Conservation (phyloP, 164 flowering plant genomes). For the Annona squamosa region DNA sequence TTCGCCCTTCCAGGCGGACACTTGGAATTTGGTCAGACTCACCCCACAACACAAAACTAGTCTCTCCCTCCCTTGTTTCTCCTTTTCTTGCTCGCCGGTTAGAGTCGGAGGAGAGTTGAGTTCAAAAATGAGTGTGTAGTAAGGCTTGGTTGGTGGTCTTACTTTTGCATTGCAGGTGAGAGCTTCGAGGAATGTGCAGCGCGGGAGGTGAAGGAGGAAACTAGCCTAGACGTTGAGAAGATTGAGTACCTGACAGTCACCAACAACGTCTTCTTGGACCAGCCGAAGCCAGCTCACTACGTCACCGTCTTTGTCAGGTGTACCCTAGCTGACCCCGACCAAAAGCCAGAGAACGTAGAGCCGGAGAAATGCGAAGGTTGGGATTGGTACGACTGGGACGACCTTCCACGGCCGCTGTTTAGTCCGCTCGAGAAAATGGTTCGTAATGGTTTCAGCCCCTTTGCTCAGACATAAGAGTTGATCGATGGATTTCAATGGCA, state of each 20-base stretch:
- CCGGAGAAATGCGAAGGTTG: slow-evolving; percentile 81
- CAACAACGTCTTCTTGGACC: slow-evolving; percentile 45
- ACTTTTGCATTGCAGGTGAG: slow-evolving; percentile 44
- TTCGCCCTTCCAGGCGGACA: slow-evolving; percentile 88
- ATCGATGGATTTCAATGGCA: too few species aligned
- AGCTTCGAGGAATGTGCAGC: slow-evolving; percentile 80
- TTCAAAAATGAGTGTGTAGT: background rate
- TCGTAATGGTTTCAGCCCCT: slow-evolving; percentile 53
- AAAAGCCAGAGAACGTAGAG: slow-evolving; percentile 53
- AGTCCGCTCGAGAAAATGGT: slow-evolving; percentile 42
- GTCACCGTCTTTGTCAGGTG: slow-evolving; percentile 48
- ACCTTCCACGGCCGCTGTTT: slow-evolving; percentile 67
- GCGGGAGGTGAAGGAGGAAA: slow-evolving; percentile 83
- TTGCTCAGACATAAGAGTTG: slow-evolving; percentile 10
- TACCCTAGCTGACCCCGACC: slow-evolving; percentile 30
- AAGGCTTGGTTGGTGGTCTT: background rate
- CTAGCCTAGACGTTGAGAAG: slow-evolving; percentile 54
- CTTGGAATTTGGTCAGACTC: slow-evolving; percentile 65
- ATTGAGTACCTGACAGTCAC: slow-evolving; percentile 56
- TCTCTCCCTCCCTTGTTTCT: background rate
- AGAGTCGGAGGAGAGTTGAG: background rate
- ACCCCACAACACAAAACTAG: background rate
- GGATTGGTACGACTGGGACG: slow-evolving; percentile 78
- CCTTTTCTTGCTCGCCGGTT: background rate
- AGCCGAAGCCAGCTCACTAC: slow-evolving; percentile 44